A percentile compares a stretch with the other conserved stretches of the same genome.
phyloP scores from a whole-genome alignment of 2,329 filamentous ascomycete species.

The Graphiopsis chlorocephala region DNA sequence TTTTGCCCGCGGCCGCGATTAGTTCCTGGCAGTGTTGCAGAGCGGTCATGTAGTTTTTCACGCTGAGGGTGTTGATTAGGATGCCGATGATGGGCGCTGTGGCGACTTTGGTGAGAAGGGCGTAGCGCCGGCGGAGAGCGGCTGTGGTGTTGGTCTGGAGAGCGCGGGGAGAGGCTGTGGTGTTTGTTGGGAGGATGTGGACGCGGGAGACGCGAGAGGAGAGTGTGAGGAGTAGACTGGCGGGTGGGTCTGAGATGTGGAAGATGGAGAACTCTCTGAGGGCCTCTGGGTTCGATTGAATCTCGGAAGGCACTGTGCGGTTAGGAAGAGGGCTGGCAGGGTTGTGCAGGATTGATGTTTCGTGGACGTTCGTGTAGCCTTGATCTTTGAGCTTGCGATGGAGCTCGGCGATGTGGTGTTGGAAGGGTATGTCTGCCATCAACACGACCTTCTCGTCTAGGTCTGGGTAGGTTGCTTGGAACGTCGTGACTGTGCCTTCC shows the following conservation, averaged over 20 bases:
- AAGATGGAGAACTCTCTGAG: constrained; percentile 73
- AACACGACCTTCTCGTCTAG: constrained; percentile 66
- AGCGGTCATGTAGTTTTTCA: constrained; percentile 83
- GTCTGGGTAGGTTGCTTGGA: constrained; percentile 67
- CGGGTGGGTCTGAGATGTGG: constrained; percentile 77
- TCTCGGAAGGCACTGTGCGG: constrained; percentile 61
- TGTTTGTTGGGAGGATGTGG: constrained; percentile 67
- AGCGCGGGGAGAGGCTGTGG: constrained; percentile 28
- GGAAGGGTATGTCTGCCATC: constrained; percentile 87
- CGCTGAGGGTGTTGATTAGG: constrained; percentile 89
- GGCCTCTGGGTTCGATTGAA: constrained; percentile 43
- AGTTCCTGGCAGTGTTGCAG: constrained; percentile 69
- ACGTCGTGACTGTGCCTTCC: constrained; percentile 56
- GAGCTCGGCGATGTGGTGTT: constrained; percentile 66
- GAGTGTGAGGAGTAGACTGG: constrained; percentile 80
- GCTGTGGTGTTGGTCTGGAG: constrained; percentile 53
- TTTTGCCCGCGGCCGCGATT: constrained; percentile 81
- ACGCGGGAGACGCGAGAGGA: constrained; percentile 76
- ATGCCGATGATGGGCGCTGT: constrained; percentile 87
- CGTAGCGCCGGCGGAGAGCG: constrained; percentile 80
- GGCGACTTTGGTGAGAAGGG: constrained; percentile 74
- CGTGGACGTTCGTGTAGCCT: constrained; percentile 70
- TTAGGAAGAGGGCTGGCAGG: constrained; percentile 83
- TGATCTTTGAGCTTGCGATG: constrained; percentile 51
- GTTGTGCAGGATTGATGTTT: constrained; percentile 71